Percentiles rank a stretch among this genome's conserved stretches.
Conservation (phyloP, 2,329 filamentous ascomycete genomes). For the Exophiala calicioides region DNA sequence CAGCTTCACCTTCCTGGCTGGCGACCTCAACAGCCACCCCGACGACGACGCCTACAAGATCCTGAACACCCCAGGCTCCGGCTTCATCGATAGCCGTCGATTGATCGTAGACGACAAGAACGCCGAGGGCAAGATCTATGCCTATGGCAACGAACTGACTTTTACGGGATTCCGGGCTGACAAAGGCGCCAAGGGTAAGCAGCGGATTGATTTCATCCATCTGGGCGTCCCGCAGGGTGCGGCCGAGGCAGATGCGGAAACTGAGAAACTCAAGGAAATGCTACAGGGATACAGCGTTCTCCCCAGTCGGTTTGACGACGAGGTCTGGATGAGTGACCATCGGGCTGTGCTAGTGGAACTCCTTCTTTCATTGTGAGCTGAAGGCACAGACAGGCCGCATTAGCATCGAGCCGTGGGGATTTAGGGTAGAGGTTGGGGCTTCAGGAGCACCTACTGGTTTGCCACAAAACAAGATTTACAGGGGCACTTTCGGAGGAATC, state of each 20-base stretch:
- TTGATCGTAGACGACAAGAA: slow-evolving; percentile 35
- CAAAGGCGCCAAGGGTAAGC: slow-evolving; percentile 38
- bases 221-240: slow-evolving; percentile 34
- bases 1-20: slow-evolving; percentile 53
- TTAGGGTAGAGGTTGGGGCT: too few relatives aligned
- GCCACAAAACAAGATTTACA: too few relatives aligned
- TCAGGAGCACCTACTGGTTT: too few relatives aligned
- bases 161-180: slow-evolving; percentile 54
- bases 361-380: slow-evolving; percentile 7
- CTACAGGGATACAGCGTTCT: slow-evolving; percentile 55
- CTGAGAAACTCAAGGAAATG: slow-evolving; percentile 38
- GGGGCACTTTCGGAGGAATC: too few relatives aligned
- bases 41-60: slow-evolving; percentile 55
- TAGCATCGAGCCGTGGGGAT: too few relatives aligned
- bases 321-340: slow-evolving; percentile 58
- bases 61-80: slow-evolving; percentile 43
- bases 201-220: slow-evolving; percentile 57
- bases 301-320: slow-evolving; percentile 57
- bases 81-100: slow-evolving; percentile 42
- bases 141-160: slow-evolving; percentile 55
- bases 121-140: slow-evolving; percentile 30
- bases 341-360: slow-evolving; percentile 57
- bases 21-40: slow-evolving; percentile 59
- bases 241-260: slow-evolving; percentile 3
- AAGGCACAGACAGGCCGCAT: too few relatives aligned